Evolutionary conservation across 345 rosid species (phyloP), one percentile per base, ranked within the genome.

Genomic region (Psidium friedrichsthalianum): DNA sequence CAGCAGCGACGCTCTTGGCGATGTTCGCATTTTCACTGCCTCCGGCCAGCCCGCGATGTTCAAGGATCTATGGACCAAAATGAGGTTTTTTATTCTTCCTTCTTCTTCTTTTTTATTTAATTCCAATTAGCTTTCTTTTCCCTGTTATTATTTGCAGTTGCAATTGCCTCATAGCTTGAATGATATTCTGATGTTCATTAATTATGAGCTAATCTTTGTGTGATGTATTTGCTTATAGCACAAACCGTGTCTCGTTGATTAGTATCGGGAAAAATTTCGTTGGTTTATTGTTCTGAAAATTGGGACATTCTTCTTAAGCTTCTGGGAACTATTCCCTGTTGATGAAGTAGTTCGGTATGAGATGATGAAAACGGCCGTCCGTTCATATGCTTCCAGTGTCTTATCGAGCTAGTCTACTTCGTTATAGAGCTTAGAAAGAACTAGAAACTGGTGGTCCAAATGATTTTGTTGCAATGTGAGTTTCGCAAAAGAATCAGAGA

Each of bases 31-130:
- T 11, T 95, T 91, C 89, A 92, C 95, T 2, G 95, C 96, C 80
- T 82, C 92, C 0, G 98, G 95, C 1, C 85, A 92, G 69, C 93
- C 92, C 0, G 93, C 95, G 47, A 55, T 88, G 85, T 89, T 97
- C 85, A 95, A 89, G 88, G 95, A 94, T 81, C 95, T 95, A 29
- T 97, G 94, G 98, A 94, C 91, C 99, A 94, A 84, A 93, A 89
- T 10, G 94, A 92, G 92, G 98, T 95, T 57, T 59, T 59, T 20
- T 25, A 9, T 15, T 21, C 51, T 22, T 74, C 42, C 16, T 27
- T 42, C 82, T 8, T 74, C 40, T 64, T 51, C 5, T 82, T 82
- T 59, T 59, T 15, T 29, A 29, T 18, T 64, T 64, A 29, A 15
- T 29, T 16, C 76, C 76, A 0, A 82, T 82, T 82, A 82, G 21